Conservation (phyloP, 75 land plant species). For the Selaginella tamariscina region DNA sequence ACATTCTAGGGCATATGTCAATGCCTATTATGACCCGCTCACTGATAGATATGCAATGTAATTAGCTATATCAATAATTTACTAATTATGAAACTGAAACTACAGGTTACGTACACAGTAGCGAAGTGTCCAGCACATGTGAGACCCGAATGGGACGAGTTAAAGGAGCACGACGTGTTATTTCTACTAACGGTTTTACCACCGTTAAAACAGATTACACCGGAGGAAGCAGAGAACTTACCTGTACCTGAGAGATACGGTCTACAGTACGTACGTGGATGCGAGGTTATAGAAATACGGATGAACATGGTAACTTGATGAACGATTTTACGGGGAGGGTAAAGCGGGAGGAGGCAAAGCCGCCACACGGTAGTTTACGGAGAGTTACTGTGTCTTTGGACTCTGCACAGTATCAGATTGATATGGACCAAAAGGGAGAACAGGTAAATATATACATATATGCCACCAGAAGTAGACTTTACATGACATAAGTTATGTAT, state of each 20-base stretch:
- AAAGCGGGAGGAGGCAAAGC: conserved; percentile 96
- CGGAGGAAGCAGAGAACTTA: conserved; percentile 53
- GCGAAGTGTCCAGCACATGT: conserved; percentile 54
- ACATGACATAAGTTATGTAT: too few species aligned
- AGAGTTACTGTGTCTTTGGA: conserved; percentile 80
- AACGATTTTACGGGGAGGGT: conserved; percentile 94
- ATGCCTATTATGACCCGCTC: too few species aligned
- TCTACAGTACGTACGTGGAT: conserved; percentile 90
- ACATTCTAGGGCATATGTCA: too few species aligned
- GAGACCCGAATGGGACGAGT: conserved; percentile 92
- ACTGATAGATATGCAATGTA: too few species aligned
- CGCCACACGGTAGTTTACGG: conserved; percentile 85
- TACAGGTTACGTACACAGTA: conserved; percentile 53
- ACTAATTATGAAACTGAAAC: too few species aligned
- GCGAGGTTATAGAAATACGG: conserved; percentile 94
- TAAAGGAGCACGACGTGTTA: conserved; percentile 97
- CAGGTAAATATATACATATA: too few species aligned
- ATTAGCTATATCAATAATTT: too few species aligned
- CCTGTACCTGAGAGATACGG: conserved; percentile 84
- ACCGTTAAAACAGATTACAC: conserved; percentile 58
- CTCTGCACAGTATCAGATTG: conserved; percentile 94
- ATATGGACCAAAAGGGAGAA: conserved; percentile 57
- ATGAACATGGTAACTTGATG: conserved; percentile 84
- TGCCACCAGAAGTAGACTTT: too few species aligned
- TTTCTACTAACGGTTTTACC: conserved; percentile 79